Conservation (phyloP, 441 rosid species). For the Populus trichocarpa region DNA sequence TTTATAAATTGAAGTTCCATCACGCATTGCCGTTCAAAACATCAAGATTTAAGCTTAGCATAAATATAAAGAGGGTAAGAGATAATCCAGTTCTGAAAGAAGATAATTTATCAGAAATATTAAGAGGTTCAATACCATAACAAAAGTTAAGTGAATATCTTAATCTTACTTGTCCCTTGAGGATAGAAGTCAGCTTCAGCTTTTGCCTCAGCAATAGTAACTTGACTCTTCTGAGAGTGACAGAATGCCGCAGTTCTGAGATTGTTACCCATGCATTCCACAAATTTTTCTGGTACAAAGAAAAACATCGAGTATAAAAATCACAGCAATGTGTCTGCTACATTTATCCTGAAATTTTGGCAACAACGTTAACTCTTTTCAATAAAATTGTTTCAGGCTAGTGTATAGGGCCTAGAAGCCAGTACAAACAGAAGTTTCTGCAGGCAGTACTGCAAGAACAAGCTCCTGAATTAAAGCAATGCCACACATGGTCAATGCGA, state of each 20-base stretch:
- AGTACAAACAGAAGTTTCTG: neutral
- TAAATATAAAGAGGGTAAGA: slow-evolving; percentile 6
- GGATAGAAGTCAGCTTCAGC: slow-evolving; percentile 63
- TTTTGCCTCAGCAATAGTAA: slow-evolving; percentile 63
- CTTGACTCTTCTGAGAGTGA: slow-evolving; percentile 60
- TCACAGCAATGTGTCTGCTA: neutral
- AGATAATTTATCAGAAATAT: neutral
- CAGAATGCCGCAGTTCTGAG: slow-evolving; percentile 72
- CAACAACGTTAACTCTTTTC: neutral
- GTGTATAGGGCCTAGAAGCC: neutral
- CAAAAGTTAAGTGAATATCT: slow-evolving; percentile 3
- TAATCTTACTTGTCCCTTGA: slow-evolving; percentile 67
- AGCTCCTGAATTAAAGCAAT: slow-evolving; percentile 1
- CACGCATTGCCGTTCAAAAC: neutral
- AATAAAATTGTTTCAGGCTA: neutral
- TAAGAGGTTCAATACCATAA: neutral
- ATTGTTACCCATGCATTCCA: slow-evolving; percentile 63
- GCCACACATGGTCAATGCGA: neutral
- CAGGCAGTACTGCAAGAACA: neutral
- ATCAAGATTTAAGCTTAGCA: neutral
- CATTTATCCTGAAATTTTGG: neutral
- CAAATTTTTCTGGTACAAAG: slow-evolving; percentile 55
- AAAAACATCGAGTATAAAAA: slow-evolving; percentile 16
- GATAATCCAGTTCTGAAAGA: slow-evolving; percentile 7
- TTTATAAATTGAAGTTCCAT: neutral